Base-by-base conservation (phyloP, 768 basidiomycete genomes). In the Leccinellum rugosiceps region DNA sequence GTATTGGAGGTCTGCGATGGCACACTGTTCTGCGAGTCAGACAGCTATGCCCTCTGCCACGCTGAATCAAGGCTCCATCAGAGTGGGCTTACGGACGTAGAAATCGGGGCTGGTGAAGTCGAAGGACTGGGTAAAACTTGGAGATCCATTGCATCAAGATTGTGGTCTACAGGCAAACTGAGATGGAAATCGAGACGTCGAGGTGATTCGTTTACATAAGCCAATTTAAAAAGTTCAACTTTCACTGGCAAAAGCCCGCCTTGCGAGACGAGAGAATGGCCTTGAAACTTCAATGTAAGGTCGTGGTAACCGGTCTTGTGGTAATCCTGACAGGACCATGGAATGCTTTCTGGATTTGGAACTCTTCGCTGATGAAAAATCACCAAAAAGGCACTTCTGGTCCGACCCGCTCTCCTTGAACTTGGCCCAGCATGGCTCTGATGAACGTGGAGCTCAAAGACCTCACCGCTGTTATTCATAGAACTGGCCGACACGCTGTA, bases 391-490 rank as follows among this genome's bases (percentile, higher is more conserved):
- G 38, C 38, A 41, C n/a, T 41, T 41, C 10, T 32, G 32, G 32
- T 32, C 32, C 13, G 32, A 32, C 14, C 32, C 13, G 11, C 5
- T 10, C 38, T 41, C 38, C n/a, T 43, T 41, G 34, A 32, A 17
- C 30, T 54, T 28, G 25, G 30, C 31, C 14, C 49, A 15, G 35
- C 43, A 68, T 65, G 63, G 65, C 58, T 30, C 25, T 68, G 50
- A 53, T 52, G 51, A 21, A 68, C 48, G 35, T 67, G 30, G 35
- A 63, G 14, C 60, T 68, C 52, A 58, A 65, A 34, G 65, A 68
- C 32, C 65, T 68, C 38, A 59, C 66, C 4, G 47, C 53, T 35
- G 51, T 26, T 5, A 41, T 67, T 28, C 63, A 32, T 21, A 67
- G 32, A 55, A 54, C 45, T 21, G 60, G 60, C 11, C 48, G 65